Evolutionary conservation across 306 rosid genomes (phyloP), one percentile per base, ranked within the genome.

Genomic region (Acacia acuminata): DNA sequence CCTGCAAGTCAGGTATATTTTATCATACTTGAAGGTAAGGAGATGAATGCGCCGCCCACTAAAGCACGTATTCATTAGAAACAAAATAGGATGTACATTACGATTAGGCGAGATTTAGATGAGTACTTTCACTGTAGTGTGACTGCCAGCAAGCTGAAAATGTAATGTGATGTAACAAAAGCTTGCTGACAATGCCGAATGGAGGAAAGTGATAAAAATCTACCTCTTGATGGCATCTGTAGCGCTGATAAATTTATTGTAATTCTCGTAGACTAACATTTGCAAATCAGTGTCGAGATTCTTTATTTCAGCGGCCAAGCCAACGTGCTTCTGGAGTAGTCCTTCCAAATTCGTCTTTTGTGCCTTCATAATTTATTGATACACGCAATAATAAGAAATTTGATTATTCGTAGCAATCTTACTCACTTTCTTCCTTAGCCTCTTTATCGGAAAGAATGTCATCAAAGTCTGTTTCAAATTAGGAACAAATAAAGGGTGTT

Each of bases 221-320:
- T 56, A 90, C 97, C 97, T 94, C 88, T 91, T 93, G 14, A 96
- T 93, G 9, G 98, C 90, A 87, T 93, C 99, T 0, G 99, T 96
- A 25, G 96, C 97, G 27, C 98, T 92, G 77, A 96, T 88, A 83
- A 96, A 93, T 87, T 93, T 96, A 84, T 92, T 96, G 83, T 93
- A 96, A 83, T 96, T 91, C 88, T 96, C 99, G 69, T 92, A 96
- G 4, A 96, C 98, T 24, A 96, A 76, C 98, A 93, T 96, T 87
- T 96, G 99, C 81, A 96, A 82, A 82, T 93, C 99, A 14, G 98
- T 96, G 79, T 96, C 99, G 3, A 96, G 97, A 90, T 96, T 96
- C 96, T 96, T 96, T n/a, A 93, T 94, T 84, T 96, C 99, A 22
- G 99, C 98, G 3, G 99, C 97, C 93, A 94, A 86, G 77, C 90